These are phyloP conservation scores for Leccinum pellstonianum DNA, from an alignment of 768 basidiomycete species.

Conservation along the genomic window DNA sequence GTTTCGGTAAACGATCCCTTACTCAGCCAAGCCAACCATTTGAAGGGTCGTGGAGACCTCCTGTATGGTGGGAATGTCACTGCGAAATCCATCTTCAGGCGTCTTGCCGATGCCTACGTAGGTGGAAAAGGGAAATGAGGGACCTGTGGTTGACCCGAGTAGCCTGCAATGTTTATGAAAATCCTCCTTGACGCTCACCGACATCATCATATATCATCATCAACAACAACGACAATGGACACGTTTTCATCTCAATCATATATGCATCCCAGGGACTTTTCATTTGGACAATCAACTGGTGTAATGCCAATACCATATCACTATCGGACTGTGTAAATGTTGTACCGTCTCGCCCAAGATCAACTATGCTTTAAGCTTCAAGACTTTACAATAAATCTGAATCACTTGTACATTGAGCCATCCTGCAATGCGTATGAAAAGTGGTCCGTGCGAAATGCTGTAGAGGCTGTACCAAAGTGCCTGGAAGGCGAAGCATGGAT, in stretches of 20 bases:
- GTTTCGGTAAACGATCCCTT: constrained; percentile 9
- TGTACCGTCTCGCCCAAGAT: background rate
- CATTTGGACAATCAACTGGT: constrained; percentile 13
- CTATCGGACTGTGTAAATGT: constrained; percentile 1
- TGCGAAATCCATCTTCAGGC: constrained; percentile 27
- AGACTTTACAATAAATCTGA: background rate
- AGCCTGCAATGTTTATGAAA: constrained; percentile 47
- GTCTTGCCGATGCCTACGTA: constrained; percentile 28
- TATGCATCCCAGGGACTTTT: background rate
- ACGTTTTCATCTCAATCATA: background rate
- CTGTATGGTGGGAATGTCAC: constrained; percentile 33
- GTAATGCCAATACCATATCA: background rate
- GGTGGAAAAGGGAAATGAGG: constrained; percentile 42
- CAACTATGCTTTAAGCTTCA: background rate
- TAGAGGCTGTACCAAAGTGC: constrained; percentile 9
- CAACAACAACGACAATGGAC: constrained; percentile 3
- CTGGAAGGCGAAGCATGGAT: background rate
- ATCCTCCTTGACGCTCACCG: constrained; percentile 9
- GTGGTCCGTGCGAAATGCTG: constrained; percentile 5
- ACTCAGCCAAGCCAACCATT: constrained; percentile 12
- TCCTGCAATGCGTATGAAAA: background rate
- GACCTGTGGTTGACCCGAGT: constrained; percentile 47
- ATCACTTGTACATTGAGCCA: background rate
- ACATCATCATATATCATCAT: background rate
- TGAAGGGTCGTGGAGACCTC: constrained; percentile 38